Base-by-base conservation (phyloP, 73 alveolate genomes). In the Effrenium voratum region DNA sequence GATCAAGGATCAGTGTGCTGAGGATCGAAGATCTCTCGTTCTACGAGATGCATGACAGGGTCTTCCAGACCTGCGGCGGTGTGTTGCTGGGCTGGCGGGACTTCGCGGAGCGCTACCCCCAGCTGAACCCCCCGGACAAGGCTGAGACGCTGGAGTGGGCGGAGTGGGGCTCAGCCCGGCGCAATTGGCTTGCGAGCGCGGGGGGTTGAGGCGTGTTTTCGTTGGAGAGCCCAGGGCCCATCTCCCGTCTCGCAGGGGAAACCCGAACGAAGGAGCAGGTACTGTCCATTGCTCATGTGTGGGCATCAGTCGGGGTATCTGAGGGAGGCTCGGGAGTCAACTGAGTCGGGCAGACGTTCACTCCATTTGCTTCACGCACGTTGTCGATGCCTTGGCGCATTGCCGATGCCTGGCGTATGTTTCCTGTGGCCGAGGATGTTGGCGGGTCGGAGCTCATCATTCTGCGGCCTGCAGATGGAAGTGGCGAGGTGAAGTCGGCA, bases 21-120 rank as follows among this genome's bases (percentile, higher is more conserved):
- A 90, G 97, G 97, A 90, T 90, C 22, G 97, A 90, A 28, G 97
- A 90, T 34, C 59, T 90, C 34, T 40, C 88, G 36, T 90, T 63
- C 88, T 79, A 90, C 75, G 73, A 90, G 22, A 43, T 90, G 88
- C 97, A 90, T 50, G 60, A 8, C 5, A 86, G 97, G 8, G 97
- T 90, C 30, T 50, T 72, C 49, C 4, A 30, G 66, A 68, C 68
- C 84, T 87, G 95, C 72, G 22, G 41, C 34, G 83, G 97, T 57
- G 47, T 90, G 47, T 47, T 90, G 59, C 50, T 90, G 46, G 97
- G 97, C 46, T 90, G 97, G 97, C 73, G 97, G 28, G 97, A 90
- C 76, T 90, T 90, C 43, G 44, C 97, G 28, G 80, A 90, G 34
- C 34, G 80, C n/a, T 79, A 90, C 32, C 97, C 97, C 15, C 44